Base-by-base conservation (phyloP, 1,284 basidiomycete genomes). In the Marasmius tenuissimus region DNA sequence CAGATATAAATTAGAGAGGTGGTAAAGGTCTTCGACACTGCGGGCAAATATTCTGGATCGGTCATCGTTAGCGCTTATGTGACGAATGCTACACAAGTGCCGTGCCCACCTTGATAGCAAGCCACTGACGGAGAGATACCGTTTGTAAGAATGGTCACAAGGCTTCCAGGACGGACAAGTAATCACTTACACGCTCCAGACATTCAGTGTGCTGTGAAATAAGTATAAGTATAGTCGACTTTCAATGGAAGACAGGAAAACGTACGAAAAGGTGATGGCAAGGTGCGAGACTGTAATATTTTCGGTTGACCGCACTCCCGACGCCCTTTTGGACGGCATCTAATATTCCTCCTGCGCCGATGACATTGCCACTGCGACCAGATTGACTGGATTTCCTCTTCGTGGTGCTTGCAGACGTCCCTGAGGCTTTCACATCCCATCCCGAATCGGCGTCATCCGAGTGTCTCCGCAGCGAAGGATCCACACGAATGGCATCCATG, bases 241-340 rank as follows among this genome's bases (percentile, higher is more conserved):
- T 7, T 12, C 2, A 22, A 40, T 20, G 52, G 50, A 42, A 16
- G 49, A 47, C 61, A 56, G 33, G 16, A 27, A n/a, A 49, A 85
- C 91, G 77, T 68, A 92, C 90, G 75, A 96, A 96, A 65, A 96
- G 73, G 80, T 96, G 94, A 70, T 91, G 87, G 75, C 94, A 96
- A 3, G 94, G 94, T 5, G 94, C 93, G 61, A 96, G 76, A 70
- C 93, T 93, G 69, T 96, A 96, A 61, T 77, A 84, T 71, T 88
- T 86, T 66, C 86, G 82, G 62, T 81, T 74, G 62, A 73, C 70
- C 63, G 75, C 76, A 57, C 72, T 75, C 45, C 76, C 78, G 51
- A 81, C 76, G 45, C 80, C 78, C 65, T 75, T 75, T 60, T 78
- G 77, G 70, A 84, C 77, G 50, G 73, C 81, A 69, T 72, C 77